These are phyloP conservation scores for Phylloporus rhodoxanthus DNA, from an alignment of 768 basidiomycete species.

Conservation along the genomic window DNA sequence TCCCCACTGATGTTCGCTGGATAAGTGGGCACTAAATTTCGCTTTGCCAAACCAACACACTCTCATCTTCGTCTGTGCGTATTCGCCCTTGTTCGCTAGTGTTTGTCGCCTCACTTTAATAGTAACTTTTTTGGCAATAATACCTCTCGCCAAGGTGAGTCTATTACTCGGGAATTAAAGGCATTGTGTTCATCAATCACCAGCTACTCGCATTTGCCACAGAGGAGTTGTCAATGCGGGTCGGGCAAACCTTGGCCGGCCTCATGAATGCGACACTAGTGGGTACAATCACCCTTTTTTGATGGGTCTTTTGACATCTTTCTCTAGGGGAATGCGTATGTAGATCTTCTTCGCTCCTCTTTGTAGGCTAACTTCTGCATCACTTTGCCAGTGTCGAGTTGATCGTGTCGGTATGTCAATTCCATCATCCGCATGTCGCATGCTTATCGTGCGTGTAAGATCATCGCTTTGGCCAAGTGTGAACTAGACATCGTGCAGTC, in stretches of 20 bases:
- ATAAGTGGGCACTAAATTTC: conserved; percentile 71
- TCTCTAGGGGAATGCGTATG: conserved; percentile 30
- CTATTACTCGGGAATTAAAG: not conserved
- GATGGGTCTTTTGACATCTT: not conserved
- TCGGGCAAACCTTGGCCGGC: conserved; percentile 80
- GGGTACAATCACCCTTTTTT: conserved; percentile 15
- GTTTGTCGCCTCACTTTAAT: not conserved
- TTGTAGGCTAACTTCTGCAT: not conserved
- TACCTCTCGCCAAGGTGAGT: conserved; percentile 73
- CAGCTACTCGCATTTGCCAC: conserved; percentile 80
- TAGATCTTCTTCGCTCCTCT: not conserved
- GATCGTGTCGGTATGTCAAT: conserved; percentile 56
- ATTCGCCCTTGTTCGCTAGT: not conserved
- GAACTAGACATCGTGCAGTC: conserved; percentile 78
- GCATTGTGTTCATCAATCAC: not conserved
- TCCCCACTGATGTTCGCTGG: conserved; percentile 1
- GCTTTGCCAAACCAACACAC: conserved; percentile 47
- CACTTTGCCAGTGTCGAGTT: conserved; percentile 40
- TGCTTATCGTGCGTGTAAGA: conserved; percentile 34
- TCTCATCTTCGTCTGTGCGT: conserved; percentile 69
- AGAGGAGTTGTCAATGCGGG: conserved; percentile 74
- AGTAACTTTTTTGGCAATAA: conserved; percentile 78
- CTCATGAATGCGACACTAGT: conserved; percentile 82
- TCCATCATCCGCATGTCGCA: not conserved
- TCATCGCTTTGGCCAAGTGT: conserved; percentile 78